Percentiles rank a stretch among this genome's conserved stretches.
phyloP scores from a whole-genome alignment of 2,329 filamentous ascomycete species.

The Epichloe glyceriae region DNA sequence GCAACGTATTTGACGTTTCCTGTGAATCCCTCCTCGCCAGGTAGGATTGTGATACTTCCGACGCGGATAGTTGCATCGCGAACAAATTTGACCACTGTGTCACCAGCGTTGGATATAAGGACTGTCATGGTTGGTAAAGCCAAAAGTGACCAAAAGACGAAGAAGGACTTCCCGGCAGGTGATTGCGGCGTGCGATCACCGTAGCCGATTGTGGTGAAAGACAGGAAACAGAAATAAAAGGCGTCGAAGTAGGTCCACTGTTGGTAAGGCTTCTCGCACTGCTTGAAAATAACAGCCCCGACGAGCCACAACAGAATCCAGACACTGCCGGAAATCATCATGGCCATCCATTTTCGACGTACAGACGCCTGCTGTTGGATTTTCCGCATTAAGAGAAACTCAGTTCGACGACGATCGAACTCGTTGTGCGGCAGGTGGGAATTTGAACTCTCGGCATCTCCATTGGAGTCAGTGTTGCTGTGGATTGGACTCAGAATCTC shows the following conservation, averaged over 20 bases:
- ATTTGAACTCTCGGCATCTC: slow-evolving; percentile 3
- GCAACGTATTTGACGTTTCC: slow-evolving; percentile 32
- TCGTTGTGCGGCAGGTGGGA: slow-evolving; percentile 23
- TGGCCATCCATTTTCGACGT: slow-evolving; percentile 61
- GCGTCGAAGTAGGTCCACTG: slow-evolving; percentile 64
- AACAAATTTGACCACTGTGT: slow-evolving; percentile 61
- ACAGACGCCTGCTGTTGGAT: slow-evolving; percentile 55
- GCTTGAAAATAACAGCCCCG: slow-evolving; percentile 62
- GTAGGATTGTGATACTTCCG: slow-evolving; percentile 48
- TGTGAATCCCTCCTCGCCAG: slow-evolving; percentile 37
- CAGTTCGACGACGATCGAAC: slow-evolving; percentile 49
- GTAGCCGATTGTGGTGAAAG: slow-evolving; percentile 76
- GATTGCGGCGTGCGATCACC: slow-evolving; percentile 68
- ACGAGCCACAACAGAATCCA: slow-evolving; percentile 70
- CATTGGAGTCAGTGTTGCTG: slow-evolving; percentile 7
- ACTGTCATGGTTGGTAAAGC: slow-evolving; percentile 83
- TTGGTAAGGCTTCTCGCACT: slow-evolving; percentile 39
- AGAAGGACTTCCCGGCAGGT: slow-evolving; percentile 70
- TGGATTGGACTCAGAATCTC: slow-evolving; percentile 37
- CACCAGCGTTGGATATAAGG: slow-evolving; percentile 69
- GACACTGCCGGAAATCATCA: slow-evolving; percentile 52
- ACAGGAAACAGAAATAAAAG: slow-evolving; percentile 77
- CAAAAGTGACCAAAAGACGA: slow-evolving; percentile 84
- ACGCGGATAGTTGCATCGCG: slow-evolving; percentile 41
- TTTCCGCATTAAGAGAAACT: slow-evolving; percentile 69